Percentiles rank a stretch among this genome's conserved stretches.
These are phyloP conservation scores for Glutinoglossum americanum DNA, from an alignment of 495 filamentous ascomycete genomes.

Conservation along the genomic window DNA sequence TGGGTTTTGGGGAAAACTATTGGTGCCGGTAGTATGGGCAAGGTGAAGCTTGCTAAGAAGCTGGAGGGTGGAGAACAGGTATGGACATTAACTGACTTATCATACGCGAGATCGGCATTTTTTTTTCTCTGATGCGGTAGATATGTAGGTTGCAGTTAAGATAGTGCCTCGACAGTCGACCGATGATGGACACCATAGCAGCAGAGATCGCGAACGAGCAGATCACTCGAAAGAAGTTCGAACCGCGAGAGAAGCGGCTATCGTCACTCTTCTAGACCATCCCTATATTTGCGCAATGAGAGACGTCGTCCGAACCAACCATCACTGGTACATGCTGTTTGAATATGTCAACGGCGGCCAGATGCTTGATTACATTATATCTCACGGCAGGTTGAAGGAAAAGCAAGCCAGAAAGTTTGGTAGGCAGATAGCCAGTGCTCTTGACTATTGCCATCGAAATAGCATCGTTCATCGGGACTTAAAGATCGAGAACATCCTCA, in stretches of 20 bases:
- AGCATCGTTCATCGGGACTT: conserved; percentile 95
- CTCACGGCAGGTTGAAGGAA: conserved; percentile 90
- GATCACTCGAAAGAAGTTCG: conserved; percentile 94
- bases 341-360: conserved; percentile 98
- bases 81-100: not conserved
- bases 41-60: conserved; percentile 74
- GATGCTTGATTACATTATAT: conserved; percentile 99
- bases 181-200: conserved; percentile 55
- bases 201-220: conserved; percentile 62
- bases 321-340: conserved; percentile 99
- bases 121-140: conserved; percentile 2
- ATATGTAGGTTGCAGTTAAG: conserved; percentile 70
- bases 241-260: conserved; percentile 88
- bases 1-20: conserved; percentile 95
- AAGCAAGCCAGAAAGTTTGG: conserved; percentile 97
- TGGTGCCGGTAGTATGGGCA: conserved; percentile 93
- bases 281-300: conserved; percentile 95
- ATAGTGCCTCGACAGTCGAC: conserved; percentile 83
- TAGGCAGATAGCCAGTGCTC: conserved; percentile 89
- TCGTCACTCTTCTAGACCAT: conserved; percentile 84
- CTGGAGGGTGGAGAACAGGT: conserved; percentile 66
- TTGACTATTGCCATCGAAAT: conserved; percentile 97
- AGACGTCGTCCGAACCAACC: conserved; percentile 83
- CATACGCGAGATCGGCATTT: not conserved
- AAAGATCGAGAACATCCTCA: conserved; percentile 98